A percentile compares a stretch with the other conserved stretches of the same genome.
These are phyloP conservation scores for Avena atlantica DNA, from an alignment of 176 grass and related monocot genomes.

Conservation along the genomic window DNA sequence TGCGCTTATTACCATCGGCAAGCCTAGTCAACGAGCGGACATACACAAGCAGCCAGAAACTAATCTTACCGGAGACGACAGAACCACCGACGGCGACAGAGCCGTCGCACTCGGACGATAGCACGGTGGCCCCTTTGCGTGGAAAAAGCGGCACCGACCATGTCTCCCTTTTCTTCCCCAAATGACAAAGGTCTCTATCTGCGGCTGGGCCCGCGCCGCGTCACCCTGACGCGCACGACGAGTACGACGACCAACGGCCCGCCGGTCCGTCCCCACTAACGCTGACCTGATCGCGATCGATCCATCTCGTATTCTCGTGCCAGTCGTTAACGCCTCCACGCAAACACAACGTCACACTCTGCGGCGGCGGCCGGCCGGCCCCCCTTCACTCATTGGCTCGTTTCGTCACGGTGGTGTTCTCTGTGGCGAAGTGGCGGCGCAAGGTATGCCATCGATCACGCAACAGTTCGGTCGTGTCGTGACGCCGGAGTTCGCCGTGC, in stretches of 20 bases:
- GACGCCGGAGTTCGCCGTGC: no score
- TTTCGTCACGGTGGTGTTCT: not conserved
- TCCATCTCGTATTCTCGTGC: not conserved
- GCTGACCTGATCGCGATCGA: no score
- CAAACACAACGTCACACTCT: not conserved
- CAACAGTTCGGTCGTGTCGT: not conserved
- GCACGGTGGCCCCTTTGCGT: not conserved
- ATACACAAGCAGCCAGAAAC: not conserved
- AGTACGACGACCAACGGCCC: no score
- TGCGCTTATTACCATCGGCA: no score
- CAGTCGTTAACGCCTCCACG: not conserved
- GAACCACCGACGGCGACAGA: slow-evolving; percentile 31
- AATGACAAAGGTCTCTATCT: not conserved
- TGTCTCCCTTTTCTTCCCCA: not conserved
- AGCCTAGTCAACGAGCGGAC: not conserved
- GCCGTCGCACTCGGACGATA: not conserved
- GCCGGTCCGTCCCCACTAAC: not conserved
- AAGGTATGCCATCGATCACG: not conserved
- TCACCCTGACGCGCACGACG: not conserved
- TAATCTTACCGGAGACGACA: not conserved
- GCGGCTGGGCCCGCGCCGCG: not conserved
- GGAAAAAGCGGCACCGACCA: slow-evolving; percentile 58
- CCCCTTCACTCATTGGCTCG: not conserved
- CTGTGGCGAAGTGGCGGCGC: not conserved
- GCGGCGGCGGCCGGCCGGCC: not conserved